A percentile compares a stretch with the other conserved stretches of the same genome.
Evolutionary conservation across 106 monocot species (phyloP).

Genomic region (Alisma plantagoaquatica): DNA sequence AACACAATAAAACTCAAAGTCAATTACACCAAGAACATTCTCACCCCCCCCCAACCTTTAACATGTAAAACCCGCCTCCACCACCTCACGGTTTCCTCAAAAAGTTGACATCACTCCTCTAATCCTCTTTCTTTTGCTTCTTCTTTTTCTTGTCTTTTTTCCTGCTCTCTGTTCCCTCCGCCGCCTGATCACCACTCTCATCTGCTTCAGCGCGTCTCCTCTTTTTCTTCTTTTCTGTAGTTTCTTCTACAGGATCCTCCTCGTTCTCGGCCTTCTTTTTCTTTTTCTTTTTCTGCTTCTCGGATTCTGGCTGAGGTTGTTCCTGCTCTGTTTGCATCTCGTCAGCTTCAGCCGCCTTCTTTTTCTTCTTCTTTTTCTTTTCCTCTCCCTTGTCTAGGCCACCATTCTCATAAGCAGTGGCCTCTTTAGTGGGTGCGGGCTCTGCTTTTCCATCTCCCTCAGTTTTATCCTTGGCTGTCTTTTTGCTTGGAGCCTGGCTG

Average conservation of each 20-base stretch:
- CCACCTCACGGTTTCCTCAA: background rate
- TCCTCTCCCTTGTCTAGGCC: constrained; percentile 3
- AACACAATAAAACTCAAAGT: background rate
- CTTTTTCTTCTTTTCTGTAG: constrained; percentile 11
- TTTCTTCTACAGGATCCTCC: background rate
- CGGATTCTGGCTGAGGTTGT: too few relatives aligned
- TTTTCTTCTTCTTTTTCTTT: constrained; percentile 23
- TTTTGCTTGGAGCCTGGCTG: constrained; percentile 1
- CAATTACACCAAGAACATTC: background rate
- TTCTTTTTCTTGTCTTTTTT: constrained; percentile 26
- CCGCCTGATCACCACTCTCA: constrained; percentile 6
- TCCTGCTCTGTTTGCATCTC: too few relatives aligned
- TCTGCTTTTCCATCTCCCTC: constrained; percentile 29
- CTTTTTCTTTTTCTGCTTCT: too few relatives aligned
- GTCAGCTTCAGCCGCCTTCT: too few relatives aligned
- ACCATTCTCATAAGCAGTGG: background rate
- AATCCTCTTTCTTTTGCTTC: constrained; percentile 11
- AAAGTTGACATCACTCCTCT: background rate
- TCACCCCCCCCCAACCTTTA: too few relatives aligned
- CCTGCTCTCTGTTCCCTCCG: constrained; percentile 2
- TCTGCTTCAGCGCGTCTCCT: constrained; percentile 6
- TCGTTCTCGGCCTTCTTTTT: constrained; percentile 12
- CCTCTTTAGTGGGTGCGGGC: background rate
- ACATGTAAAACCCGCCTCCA: too few relatives aligned
- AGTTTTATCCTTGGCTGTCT: background rate